phyloP scores from a whole-genome alignment of 1,284 basidiomycete genomes.

The Apiotrichum sp. region DNA sequence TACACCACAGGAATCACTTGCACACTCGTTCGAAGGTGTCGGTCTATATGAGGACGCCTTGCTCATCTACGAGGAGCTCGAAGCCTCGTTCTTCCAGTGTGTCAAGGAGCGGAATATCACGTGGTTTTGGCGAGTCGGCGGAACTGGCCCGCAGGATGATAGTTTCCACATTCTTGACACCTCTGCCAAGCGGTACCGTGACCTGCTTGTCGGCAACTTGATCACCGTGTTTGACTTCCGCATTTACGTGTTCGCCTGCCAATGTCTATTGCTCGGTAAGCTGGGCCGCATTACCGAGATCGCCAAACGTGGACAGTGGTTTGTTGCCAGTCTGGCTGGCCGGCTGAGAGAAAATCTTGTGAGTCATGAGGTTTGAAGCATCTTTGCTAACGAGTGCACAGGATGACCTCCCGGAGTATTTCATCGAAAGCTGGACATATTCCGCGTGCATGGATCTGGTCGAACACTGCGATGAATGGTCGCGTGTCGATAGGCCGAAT shows the following conservation, averaged over 20 bases:
- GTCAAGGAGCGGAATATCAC: constrained; percentile 70
- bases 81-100: constrained; percentile 72
- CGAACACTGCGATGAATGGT: constrained; percentile 76
- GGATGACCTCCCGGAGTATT: constrained; percentile 65
- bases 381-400: constrained; percentile 35
- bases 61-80: constrained; percentile 84
- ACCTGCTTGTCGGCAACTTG: constrained; percentile 79
- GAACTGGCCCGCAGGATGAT: constrained; percentile 59
- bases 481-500: constrained; percentile 45
- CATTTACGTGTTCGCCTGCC: constrained; percentile 81
- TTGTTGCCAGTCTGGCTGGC: constrained; percentile 36
- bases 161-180: constrained; percentile 72
- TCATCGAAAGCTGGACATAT: constrained; percentile 91
- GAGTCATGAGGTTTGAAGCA: constrained; percentile 23
- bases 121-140: constrained; percentile 80
- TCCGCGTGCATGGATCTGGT: constrained; percentile 82
- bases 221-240: constrained; percentile 94
- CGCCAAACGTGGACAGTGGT: constrained; percentile 55
- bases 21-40: constrained; percentile 85
- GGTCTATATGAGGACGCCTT: constrained; percentile 84
- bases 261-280: constrained; percentile 70
- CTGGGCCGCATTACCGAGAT: constrained; percentile 79
- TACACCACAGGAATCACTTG: constrained; percentile 75
- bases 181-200: constrained; percentile 76
- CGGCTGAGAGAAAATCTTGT: constrained; percentile 67